Evolutionary conservation across 225 moss, liverwort and hornwort genomes (phyloP), one percentile per base, ranked within the genome.

Genomic region (Physcomitrellopsis africana): DNA sequence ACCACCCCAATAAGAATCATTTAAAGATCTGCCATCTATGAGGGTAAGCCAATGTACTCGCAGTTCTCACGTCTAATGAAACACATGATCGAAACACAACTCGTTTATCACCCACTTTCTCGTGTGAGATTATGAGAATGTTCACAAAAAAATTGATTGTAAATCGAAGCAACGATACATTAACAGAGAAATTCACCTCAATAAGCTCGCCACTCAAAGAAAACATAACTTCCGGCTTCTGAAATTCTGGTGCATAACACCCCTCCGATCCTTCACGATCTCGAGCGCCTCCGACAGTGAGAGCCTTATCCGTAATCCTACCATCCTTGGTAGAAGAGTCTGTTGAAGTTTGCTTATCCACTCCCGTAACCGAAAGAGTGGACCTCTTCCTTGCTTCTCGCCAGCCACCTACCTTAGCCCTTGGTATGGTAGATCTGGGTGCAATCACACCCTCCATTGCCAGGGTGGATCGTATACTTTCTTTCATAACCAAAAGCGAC

Each of bases 371-470:
- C 8, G 76, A 76, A 72, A 73, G 67, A 73, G 48, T 76, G 8
- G 22, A 71, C 60, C 78, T 81, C 69, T 70, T 80, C 75, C 82
- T 82, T 48, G 72, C 77, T 72, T 80, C 79, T 76, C 88, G 83
- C 88, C 88, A 88, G 65, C 82, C 88, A 60, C 83, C 73, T 69
- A 54, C 71, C 60, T 80, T 82, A 70, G 65, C 58, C 13, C 49
- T 83, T 48, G 41, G 56, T 49, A 72, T 62, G 45, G 29, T 59
- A 65, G 72, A 55, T 44, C 19, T 73, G 70, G 87, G 95, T 68
- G 92, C 93, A 52, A 84, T 89, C 67, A 99, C 81, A 65, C 95
- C 97, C 89, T 99, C 94, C 85, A 99, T 86, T 69, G 91, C 94
- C 76, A 99, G 79, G 42, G 85, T 86, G 44, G 95, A 94, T 79